Percentiles rank a stretch among this genome's conserved stretches.
phyloP scores from a whole-genome alignment of 2,329 filamentous ascomycete genomes.

The Reticulascus tulasneorum region DNA sequence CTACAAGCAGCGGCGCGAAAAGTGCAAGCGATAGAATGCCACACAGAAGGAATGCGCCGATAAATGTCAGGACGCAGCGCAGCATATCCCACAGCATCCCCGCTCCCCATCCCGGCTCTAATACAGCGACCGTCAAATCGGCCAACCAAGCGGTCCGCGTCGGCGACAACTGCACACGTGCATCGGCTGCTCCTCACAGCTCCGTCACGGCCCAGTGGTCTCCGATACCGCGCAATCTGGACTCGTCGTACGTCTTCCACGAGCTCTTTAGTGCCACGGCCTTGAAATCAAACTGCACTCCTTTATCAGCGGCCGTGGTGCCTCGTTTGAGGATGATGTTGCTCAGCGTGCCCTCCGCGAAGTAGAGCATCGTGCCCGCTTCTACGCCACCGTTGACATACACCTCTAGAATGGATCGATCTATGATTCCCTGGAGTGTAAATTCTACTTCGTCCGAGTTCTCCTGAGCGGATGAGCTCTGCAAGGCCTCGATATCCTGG shows the following conservation, averaged over 20 bases:
- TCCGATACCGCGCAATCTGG: background rate
- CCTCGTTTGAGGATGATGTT: conserved; percentile 8
- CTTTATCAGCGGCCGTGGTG: conserved; percentile 2
- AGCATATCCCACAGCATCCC: too few species aligned
- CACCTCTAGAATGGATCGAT: conserved; percentile 30
- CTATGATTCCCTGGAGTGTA: conserved; percentile 29
- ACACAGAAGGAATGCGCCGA: too few species aligned
- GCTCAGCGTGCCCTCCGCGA: conserved; percentile 15
- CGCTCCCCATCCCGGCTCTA: too few species aligned
- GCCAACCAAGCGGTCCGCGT: too few species aligned
- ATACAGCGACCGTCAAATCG: too few species aligned
- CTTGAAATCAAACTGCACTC: conserved; percentile 12
- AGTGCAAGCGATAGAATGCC: too few species aligned
- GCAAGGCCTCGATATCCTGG: conserved; percentile 7
- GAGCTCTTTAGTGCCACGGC: conserved; percentile 11
- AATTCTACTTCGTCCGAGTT: conserved; percentile 28
- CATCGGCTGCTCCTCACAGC: background rate
- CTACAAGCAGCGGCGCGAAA: too few species aligned
- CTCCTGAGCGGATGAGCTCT: background rate
- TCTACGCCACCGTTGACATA: conserved; percentile 30
- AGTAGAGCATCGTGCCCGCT: conserved; percentile 27
- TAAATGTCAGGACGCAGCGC: too few species aligned
- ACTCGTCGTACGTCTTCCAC: conserved; percentile 8
- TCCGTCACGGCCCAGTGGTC: conserved; percentile 9
- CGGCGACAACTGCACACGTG: too few species aligned